Base-by-base conservation (phyloP, 306 rosid genomes). In the Begonia fuchsioides region DNA sequence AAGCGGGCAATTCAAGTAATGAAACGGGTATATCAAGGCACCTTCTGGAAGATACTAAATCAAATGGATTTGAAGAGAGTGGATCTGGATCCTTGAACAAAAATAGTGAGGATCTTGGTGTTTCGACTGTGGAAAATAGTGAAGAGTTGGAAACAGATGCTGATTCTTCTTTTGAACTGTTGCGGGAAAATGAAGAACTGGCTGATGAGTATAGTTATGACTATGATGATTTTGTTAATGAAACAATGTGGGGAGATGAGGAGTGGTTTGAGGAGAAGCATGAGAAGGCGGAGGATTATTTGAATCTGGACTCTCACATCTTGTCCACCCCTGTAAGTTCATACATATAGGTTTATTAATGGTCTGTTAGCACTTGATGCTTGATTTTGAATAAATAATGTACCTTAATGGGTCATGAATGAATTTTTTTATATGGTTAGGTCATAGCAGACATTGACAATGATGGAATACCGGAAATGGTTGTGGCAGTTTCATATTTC, bases 381-480 rank as follows among this genome's bases (percentile, higher is more conserved):
- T 3, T 20, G 32, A 20, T 20, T 20, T 20, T 20, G 32, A 20
- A 20, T 40, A 40, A 40, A 40, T 40, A 10, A 10, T 17, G 41
- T 61, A 48, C 15, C 52, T 44, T 51, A 16, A 10, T 17, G 41
- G 62, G 49, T 13, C 50, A 35, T 44, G n/a, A 32, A 39, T 57
- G 38, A 52, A 54, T 61, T 26, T 63, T 50, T 39, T 32, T 47
- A 65, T 67, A 64, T 52, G 6, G 11, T 66, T 70, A 90, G 98
- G 94, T 90, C 63, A 85, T 90, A 79, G 92, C 96, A 13, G 98
- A 85, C 65, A 85, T 90, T 51, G 98, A 90, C 71, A 90, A 82
- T 40, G 95, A 90, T 67, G 98, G 98, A 44, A 76, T 85, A 64
- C 72, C 80, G 18, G 98, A 90, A 72, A 85, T 90, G 98, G 54